Evolutionary conservation across 2,329 filamentous ascomycete species (phyloP).

Genomic region (Bipolaris zeicola): DNA sequence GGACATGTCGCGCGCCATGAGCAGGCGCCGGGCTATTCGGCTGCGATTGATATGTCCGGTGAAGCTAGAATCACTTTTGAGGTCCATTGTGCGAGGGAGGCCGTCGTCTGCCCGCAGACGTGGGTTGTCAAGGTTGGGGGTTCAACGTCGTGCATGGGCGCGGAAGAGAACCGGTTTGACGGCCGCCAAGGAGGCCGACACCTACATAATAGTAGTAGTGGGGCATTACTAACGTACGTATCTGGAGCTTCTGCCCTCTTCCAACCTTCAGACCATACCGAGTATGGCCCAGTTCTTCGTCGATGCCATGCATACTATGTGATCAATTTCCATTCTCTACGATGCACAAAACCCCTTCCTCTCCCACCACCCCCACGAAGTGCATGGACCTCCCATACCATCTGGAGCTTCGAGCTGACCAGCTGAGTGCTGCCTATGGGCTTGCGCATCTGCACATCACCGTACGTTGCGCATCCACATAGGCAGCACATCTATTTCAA

Average conservation of each 20-base stretch:
- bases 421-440: constrained; percentile 29
- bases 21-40: constrained; percentile 7
- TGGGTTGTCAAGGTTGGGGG: not conserved
- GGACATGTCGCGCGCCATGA: constrained; percentile 15
- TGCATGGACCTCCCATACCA: constrained; percentile 10
- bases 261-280: not conserved
- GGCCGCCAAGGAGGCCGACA: not conserved
- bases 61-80: constrained; percentile 6
- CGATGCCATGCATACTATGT: not conserved
- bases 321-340: not conserved
- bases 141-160: not conserved
- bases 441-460: constrained; percentile 4
- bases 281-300: not conserved
- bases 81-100: constrained; percentile 1
- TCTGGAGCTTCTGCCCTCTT: constrained; percentile 5
- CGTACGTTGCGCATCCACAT: not conserved
- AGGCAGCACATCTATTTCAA: constrained; percentile 8
- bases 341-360: not conserved
- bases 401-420: constrained; percentile 29
- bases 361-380: constrained; percentile 4
- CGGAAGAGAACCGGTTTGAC: not conserved
- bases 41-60: constrained; percentile 18
- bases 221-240: not conserved
- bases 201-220: not conserved
- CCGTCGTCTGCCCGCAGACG: not conserved